Percentiles rank a stretch among this genome's conserved stretches.
These are phyloP conservation scores for Suillus luteus DNA, from an alignment of 768 basidiomycete genomes.

Conservation along the genomic window DNA sequence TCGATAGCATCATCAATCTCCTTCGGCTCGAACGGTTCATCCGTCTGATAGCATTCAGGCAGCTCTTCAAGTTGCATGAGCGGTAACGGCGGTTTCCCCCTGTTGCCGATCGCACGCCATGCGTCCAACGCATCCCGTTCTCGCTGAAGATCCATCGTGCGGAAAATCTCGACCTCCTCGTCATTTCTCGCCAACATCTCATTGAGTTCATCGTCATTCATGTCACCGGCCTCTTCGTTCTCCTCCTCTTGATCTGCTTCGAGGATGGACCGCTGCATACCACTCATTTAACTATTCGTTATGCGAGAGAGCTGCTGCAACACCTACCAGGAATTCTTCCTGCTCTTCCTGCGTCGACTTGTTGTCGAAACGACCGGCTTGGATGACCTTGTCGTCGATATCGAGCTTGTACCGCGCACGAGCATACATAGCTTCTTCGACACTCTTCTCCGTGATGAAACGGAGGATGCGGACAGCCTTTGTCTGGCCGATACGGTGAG, in stretches of 20 bases:
- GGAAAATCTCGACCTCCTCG: constrained; percentile 74
- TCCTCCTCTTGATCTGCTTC: constrained; percentile 91
- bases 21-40: constrained; percentile 77
- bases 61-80: constrained; percentile 89
- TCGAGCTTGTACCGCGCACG: constrained; percentile 95
- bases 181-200: constrained; percentile 87
- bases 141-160: constrained; percentile 79
- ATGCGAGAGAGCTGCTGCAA: constrained; percentile 8
- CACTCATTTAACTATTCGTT: constrained; percentile 15
- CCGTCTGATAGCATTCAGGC: constrained; percentile 87
- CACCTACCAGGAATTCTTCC: constrained; percentile 87
- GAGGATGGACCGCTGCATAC: constrained; percentile 76
- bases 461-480: constrained; percentile 96
- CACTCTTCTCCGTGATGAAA: constrained; percentile 97
- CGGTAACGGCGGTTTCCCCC: constrained; percentile 72
- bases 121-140: constrained; percentile 61
- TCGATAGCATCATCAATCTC: constrained; percentile 53
- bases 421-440: constrained; percentile 97
- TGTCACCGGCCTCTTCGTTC: constrained; percentile 87
- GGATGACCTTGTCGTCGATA: constrained; percentile 99
- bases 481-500: constrained; percentile 99
- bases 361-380: constrained; percentile 98
- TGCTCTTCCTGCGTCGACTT: constrained; percentile 98
- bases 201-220: constrained; percentile 95
- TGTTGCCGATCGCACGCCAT: constrained; percentile 76